Evolutionary conservation across 768 basidiomycete genomes (phyloP), one percentile per base, ranked within the genome.

Genomic region (Lactifluus echinatus): DNA sequence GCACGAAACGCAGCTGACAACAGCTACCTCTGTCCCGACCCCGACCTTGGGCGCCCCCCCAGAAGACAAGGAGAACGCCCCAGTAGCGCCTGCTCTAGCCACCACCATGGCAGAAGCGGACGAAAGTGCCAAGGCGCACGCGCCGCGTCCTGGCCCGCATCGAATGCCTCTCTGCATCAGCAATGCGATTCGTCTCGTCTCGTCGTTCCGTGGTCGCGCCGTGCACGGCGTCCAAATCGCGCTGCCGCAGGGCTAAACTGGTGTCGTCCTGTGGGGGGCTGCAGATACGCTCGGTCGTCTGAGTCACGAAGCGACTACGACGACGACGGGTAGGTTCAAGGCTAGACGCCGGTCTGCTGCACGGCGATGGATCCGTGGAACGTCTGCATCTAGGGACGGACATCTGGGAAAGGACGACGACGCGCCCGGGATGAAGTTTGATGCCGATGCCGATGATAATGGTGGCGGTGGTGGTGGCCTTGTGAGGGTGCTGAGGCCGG

Each of bases 161-260:
- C 42, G 11, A 53, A 55, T 58, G 66, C 44, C 26, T 50, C 40
- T 44, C 57, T 2, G 19, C 23, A 4, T 19, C 50, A 8, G 66
- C 17, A 57, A 70, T 69, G 53, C 80, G 77, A 43, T 81, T 79
- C 44, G 65, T 78, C 0, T 83, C 89, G 11, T 72, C 86, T 0
- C 89, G 11, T 72, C 86, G 0, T 93, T 92, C 69, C 76, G 90
- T 2, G 90, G 90, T 11, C 73, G 90, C n/a, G 75, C 74, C 12
- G 74, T 93, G 39, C 84, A 87, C n/a, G n/a, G n/a, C n/a, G n/a
- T n/a, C n/a, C n/a, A n/a, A 15, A 73, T 89, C 1, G 70, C 73
- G 19, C 62, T 91, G 0, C 89, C 89, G 1, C 64, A 70, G 6
- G 88, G 88, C 0, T 92, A 88, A 65, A 64, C 72, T 0, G 90